A percentile compares a stretch with the other conserved stretches of the same genome.
Evolutionary conservation across 208 protist species (phyloP).

Genomic region (Leishmania mexicana): DNA sequence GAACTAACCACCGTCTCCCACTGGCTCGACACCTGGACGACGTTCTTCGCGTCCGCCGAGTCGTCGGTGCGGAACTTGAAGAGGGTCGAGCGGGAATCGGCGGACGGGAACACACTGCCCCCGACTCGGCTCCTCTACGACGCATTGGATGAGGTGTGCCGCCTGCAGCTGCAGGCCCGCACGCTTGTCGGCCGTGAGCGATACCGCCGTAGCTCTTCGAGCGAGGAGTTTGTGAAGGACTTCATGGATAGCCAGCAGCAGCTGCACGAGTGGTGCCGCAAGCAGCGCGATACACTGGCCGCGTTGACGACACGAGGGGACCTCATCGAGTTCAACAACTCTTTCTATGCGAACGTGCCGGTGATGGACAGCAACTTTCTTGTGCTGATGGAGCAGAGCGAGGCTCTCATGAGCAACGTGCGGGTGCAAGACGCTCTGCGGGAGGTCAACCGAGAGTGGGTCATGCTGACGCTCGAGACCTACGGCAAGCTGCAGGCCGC

Average conservation of each 20-base stretch:
- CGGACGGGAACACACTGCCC: constrained; percentile 20
- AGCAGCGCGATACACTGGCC: constrained; percentile 74
- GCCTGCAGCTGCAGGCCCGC: constrained; percentile 73
- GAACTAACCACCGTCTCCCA: constrained; percentile 48
- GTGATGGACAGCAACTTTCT: constrained; percentile 91
- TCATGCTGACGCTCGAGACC: constrained; percentile 57
- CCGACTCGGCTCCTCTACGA: constrained; percentile 50
- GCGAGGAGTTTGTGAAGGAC: constrained; percentile 59
- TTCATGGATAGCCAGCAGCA: constrained; percentile 69
- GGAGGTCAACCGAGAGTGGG: constrained; percentile 76
- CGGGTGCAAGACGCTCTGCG: constrained; percentile 72
- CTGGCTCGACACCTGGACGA: constrained; percentile 68
- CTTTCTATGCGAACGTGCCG: constrained; percentile 69
- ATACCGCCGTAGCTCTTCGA: constrained; percentile 47
- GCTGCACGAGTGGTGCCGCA: constrained; percentile 79
- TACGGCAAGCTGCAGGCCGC: constrained; percentile 64
- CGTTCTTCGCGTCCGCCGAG: constrained; percentile 50
- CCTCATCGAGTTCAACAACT: constrained; percentile 69
- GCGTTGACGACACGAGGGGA: constrained; percentile 51
- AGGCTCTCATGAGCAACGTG: constrained; percentile 50
- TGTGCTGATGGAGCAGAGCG: constrained; percentile 75
- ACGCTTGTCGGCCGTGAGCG: constrained; percentile 72
- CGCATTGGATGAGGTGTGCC: constrained; percentile 62
- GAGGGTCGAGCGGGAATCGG: constrained; percentile 33
- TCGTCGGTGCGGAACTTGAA: constrained; percentile 43